These are phyloP conservation scores for Collybia nuda DNA, from an alignment of 768 basidiomycete species.

Conservation along the genomic window DNA sequence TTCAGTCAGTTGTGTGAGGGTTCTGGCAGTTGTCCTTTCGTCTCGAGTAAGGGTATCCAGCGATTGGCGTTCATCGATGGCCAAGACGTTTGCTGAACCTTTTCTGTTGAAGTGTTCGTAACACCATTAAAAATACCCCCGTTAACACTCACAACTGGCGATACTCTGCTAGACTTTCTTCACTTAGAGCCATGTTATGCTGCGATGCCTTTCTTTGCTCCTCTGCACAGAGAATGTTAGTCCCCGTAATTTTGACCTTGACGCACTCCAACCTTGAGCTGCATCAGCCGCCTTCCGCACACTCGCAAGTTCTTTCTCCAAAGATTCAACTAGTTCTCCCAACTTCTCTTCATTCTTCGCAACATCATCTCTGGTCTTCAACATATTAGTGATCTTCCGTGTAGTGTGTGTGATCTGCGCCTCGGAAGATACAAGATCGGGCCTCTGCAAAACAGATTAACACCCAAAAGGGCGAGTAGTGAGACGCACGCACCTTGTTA, in stretches of 20 bases:
- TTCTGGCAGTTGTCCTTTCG: conserved; percentile 70
- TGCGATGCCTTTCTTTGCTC: conserved; percentile 71
- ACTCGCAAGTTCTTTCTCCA: conserved; percentile 64
- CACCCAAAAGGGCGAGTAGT: not conserved
- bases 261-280: conserved; percentile 61
- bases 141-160: conserved; percentile 59
- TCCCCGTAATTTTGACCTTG: not conserved
- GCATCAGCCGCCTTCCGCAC: conserved; percentile 71
- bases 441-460: conserved; percentile 53
- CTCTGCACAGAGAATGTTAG: conserved; percentile 42
- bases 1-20: conserved; percentile 64
- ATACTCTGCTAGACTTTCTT: conserved; percentile 88
- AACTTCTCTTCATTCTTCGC: conserved; percentile 48
- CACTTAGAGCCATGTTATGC: conserved; percentile 74
- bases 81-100: conserved; percentile 72
- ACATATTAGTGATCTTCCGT: conserved; percentile 74
- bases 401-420: conserved; percentile 86
- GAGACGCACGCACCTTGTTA: conserved; percentile 54
- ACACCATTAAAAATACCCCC: not conserved
- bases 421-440: conserved; percentile 80
- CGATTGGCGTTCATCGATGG: conserved; percentile 84
- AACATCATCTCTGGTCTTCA: conserved; percentile 62
- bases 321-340: conserved; percentile 47
- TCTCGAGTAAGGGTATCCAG: conserved; percentile 81
- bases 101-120: conserved; percentile 50